Conservation (phyloP, 2,329 filamentous ascomycete genomes). For the Spiromastix sp. region DNA sequence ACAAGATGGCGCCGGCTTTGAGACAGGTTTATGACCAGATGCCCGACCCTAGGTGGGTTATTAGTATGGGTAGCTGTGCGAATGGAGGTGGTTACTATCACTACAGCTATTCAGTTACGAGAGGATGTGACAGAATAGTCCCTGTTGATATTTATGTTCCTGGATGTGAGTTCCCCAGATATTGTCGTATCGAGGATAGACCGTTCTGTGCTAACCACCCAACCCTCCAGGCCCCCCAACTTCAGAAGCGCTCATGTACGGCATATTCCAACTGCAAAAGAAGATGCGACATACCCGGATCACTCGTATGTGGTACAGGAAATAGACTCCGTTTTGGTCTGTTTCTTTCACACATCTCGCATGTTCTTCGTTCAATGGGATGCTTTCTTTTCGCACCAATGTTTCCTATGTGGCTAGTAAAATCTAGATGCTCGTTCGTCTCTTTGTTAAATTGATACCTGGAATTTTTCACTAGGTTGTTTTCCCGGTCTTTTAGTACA, state of each 20-base stretch:
- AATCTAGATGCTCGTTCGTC: too few relatives aligned
- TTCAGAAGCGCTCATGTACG: constrained; percentile 47
- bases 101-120: constrained; percentile 71
- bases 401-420: too few relatives aligned
- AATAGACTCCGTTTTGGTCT: constrained; percentile 23
- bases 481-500: too few relatives aligned
- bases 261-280: constrained; percentile 70
- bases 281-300: constrained; percentile 58
- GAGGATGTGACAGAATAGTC: constrained; percentile 68
- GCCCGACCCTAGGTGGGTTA: constrained; percentile 84
- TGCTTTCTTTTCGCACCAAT: too few relatives aligned
- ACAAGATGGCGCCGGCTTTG: constrained; percentile 86
- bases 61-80: constrained; percentile 76
- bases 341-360: too few relatives aligned
- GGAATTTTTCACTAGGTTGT: too few relatives aligned
- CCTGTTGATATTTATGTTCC: constrained; percentile 83
- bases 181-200: too few relatives aligned
- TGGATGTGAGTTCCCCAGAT: constrained; percentile 50
- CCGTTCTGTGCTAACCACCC: too few relatives aligned
- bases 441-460: too few relatives aligned
- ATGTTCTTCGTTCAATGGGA: too few relatives aligned
- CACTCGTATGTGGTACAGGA: constrained; percentile 49
- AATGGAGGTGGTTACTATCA: constrained; percentile 84
- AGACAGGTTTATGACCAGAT: constrained; percentile 91
- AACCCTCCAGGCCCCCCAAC: constrained; percentile 41